Conservation (phyloP, 345 rosid genomes). For the Xanthoceras sorbifolium region DNA sequence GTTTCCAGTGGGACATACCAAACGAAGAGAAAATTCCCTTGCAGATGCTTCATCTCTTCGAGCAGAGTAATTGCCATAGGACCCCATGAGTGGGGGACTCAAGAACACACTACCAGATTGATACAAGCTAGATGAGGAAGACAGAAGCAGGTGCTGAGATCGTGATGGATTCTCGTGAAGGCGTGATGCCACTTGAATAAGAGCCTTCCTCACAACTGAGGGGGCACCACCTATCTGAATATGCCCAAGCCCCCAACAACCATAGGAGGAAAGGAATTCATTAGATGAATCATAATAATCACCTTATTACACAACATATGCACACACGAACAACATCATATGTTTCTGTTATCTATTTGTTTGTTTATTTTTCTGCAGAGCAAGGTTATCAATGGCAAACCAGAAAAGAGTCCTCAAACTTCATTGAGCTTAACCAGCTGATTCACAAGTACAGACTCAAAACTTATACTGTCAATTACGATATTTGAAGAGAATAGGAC, state of each 20-base stretch:
- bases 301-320: not conserved
- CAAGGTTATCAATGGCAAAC: not conserved
- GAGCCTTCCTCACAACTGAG: conserved; percentile 51
- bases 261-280: not conserved
- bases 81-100: conserved; percentile 47
- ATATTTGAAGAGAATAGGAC: not conserved
- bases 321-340: not conserved
- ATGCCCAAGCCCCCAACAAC: conserved; percentile 13
- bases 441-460: not conserved
- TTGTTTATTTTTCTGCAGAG: not conserved
- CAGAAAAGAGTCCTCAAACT: not conserved
- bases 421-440: conserved; percentile 1
- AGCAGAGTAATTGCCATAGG: conserved; percentile 51
- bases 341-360: not conserved
- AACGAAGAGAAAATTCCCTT: conserved; percentile 57
- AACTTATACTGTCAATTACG: not conserved
- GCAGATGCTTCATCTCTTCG: conserved; percentile 52
- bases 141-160: conserved; percentile 53
- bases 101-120: conserved; percentile 45
- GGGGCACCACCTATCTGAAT: conserved; percentile 60
- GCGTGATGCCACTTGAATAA: conserved; percentile 51
- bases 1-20: conserved; percentile 62
- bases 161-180: conserved; percentile 74
- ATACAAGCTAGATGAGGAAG: conserved; percentile 40
- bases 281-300: conserved; percentile 6